Percentiles rank a stretch among this genome's conserved stretches.
Conservation (phyloP, 116 monocot species). For the Phalaenopsis hybrid region DNA sequence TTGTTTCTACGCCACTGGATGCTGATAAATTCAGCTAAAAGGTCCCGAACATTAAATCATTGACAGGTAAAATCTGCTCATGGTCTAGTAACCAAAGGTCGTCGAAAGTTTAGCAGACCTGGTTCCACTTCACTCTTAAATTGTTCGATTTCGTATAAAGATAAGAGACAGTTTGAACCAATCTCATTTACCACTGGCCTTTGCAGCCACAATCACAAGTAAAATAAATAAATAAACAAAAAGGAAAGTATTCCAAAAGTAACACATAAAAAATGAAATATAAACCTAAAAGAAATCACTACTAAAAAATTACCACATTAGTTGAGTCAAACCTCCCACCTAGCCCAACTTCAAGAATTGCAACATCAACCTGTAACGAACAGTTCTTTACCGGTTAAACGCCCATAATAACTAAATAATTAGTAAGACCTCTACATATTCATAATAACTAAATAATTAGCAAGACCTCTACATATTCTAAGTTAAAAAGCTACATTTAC, state of each 20-base stretch:
- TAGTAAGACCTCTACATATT: neutral
- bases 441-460: neutral
- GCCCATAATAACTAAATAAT: neutral
- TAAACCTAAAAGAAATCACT: neutral
- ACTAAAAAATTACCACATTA: slow-evolving; percentile 52
- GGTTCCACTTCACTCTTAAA: neutral
- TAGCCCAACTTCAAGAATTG: slow-evolving; percentile 85
- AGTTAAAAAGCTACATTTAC: neutral
- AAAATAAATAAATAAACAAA: too few relatives aligned
- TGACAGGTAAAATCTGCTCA: neutral
- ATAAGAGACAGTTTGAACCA: neutral
- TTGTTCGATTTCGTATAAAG: neutral
- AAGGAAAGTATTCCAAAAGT: neutral
- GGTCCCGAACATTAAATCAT: neutral
- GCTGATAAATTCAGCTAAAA: neutral
- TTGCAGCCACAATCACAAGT: neutral
- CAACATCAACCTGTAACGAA: slow-evolving; percentile 80
- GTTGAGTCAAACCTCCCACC: slow-evolving; percentile 75
- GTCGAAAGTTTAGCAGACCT: neutral
- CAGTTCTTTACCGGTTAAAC: neutral
- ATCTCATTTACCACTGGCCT: neutral
- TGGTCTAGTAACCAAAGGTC: neutral
- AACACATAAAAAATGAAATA: neutral
- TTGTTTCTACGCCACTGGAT: neutral
- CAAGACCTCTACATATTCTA: neutral